Percentiles rank a stretch among this genome's conserved stretches.
Evolutionary conservation across 352 stramenopile species (phyloP).

Genomic region (Phytophthora parvispora): DNA sequence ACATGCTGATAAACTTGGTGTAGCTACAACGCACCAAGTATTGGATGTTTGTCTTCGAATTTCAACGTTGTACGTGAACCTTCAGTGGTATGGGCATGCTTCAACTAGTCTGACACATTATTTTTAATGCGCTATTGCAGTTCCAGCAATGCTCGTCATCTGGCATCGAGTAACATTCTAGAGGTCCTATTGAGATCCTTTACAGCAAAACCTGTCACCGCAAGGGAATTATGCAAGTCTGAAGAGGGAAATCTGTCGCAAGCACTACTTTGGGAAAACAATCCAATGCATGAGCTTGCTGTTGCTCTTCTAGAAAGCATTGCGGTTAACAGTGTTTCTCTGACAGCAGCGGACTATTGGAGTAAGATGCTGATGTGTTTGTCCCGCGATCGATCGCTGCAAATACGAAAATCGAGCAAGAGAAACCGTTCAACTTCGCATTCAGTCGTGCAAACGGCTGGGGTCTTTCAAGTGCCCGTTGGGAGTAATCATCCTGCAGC

Average conservation of each 20-base stretch:
- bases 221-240: neutral
- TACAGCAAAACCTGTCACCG: neutral
- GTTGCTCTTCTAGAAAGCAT: constrained; percentile 33
- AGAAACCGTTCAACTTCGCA: neutral
- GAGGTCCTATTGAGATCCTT: constrained; percentile 47
- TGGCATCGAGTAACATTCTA: constrained; percentile 28
- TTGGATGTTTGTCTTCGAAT: constrained; percentile 18
- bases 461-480: neutral
- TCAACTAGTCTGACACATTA: neutral
- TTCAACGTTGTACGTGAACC: constrained; percentile 32
- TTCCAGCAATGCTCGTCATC: constrained; percentile 23
- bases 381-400: constrained; percentile 10
- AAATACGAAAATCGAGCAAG: constrained; percentile 11
- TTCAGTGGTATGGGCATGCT: neutral
- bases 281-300: constrained; percentile 25
- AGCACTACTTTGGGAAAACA: constrained; percentile 39
- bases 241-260: constrained; percentile 12
- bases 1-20: constrained; percentile 17
- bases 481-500: constrained; percentile 10
- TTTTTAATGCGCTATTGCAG: constrained; percentile 25
- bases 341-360: constrained; percentile 30
- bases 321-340: constrained; percentile 27
- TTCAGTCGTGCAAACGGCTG: neutral
- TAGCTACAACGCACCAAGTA: constrained; percentile 12
- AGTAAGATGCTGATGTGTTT: constrained; percentile 34